Base-by-base conservation (phyloP, 2,329 filamentous ascomycete genomes). In the Chaetomium strumarium region DNA sequence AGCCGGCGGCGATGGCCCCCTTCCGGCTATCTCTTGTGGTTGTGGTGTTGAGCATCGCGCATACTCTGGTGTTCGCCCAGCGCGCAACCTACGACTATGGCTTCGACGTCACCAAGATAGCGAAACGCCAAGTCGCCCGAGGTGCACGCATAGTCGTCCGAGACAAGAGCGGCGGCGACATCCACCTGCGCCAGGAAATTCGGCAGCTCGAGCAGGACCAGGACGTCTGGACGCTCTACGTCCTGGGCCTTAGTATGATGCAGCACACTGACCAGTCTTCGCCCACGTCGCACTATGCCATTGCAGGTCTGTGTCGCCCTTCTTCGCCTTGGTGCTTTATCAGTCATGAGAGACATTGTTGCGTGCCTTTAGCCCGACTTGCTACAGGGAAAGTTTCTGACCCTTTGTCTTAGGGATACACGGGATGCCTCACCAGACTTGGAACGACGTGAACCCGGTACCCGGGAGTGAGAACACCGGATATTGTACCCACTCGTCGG, bases 401-500 rank as follows among this genome's bases (percentile, higher is more conserved):
- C 36, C 13, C 9, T 16, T 17, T 31, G 10, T 24, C 29, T 43
- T 12, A 90, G 87, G 85, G 14, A 88, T 95, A 60, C 90, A 95
- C 67, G 90, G 89, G 16, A 83, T 85, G 55, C 90, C 90, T 2
- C 80, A 78, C 58, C 60, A 70, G 37, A 66, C 75, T 12, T 83
- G 79, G 77, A 77, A 74, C 30, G 75, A 70, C 33, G 79, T 82
- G 19, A 62, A 69, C 45, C 71, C 75, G 50, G 71, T 69, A 1
- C 63, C 73, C 2, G 80, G 79, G 1, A 79, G 77, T 53, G 72
- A 75, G 52, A 70, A 74, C 37, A 74, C 77, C 14, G 89, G 88
- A 46, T 95, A 90, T 66, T 95, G 90, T 66, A 80, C 81, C 13
- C 90, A 95, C 68, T 79, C 76, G 20, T 87, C 86, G 1, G 81